A percentile compares a stretch with the other conserved stretches of the same genome.
Conservation (phyloP, 345 rosid genomes). For the Draba incana region DNA sequence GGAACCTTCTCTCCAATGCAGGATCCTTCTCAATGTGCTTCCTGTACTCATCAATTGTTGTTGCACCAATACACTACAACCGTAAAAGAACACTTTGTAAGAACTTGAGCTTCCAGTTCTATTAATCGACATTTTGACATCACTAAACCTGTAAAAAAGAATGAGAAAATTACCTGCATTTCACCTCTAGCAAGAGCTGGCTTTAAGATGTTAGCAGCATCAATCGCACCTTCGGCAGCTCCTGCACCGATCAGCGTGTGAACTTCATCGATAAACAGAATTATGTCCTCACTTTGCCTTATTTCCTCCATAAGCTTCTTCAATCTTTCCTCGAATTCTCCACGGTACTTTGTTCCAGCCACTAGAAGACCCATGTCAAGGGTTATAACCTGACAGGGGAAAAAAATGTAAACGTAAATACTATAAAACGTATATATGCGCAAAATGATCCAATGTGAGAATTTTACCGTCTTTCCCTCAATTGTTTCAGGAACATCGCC, state of each 20-base stretch:
- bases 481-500: slow-evolving; percentile 99
- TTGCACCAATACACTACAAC: slow-evolving; percentile 97
- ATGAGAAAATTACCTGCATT: slow-evolving; percentile 68
- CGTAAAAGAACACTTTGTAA: neutral
- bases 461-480: slow-evolving; percentile 85
- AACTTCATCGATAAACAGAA: slow-evolving; percentile 97
- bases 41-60: slow-evolving; percentile 95
- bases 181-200: slow-evolving; percentile 99
- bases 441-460: slow-evolving; percentile 1
- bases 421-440: neutral
- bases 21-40: slow-evolving; percentile 99
- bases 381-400: slow-evolving; percentile 69
- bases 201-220: slow-evolving; percentile 98
- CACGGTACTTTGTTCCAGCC: slow-evolving; percentile 99
- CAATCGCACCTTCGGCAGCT: slow-evolving; percentile 99
- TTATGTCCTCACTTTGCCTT: slow-evolving; percentile 96
- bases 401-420: neutral
- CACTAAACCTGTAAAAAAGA: slow-evolving; percentile 8
- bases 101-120: neutral
- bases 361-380: slow-evolving; percentile 99
- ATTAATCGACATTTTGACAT: slow-evolving; percentile 1
- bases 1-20: slow-evolving; percentile 96
- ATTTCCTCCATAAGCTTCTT: slow-evolving; percentile 99
- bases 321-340: slow-evolving; percentile 96
- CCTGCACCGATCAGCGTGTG: slow-evolving; percentile 99